Conservation (phyloP, 2,329 filamentous ascomycete species). For the Myotisia sp. region DNA sequence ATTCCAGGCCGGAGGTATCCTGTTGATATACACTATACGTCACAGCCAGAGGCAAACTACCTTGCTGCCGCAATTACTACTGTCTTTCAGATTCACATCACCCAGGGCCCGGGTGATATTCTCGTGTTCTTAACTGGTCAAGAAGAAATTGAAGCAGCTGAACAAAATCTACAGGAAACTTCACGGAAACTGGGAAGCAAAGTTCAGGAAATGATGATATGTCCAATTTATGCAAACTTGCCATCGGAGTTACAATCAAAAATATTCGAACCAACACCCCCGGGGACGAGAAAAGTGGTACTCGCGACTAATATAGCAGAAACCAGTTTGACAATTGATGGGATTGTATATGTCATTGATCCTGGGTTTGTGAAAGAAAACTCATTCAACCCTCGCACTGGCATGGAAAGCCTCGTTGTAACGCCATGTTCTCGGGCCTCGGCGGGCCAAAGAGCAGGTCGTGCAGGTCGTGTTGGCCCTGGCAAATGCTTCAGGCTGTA, state of each 20-base stretch:
- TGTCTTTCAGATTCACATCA: slow-evolving; percentile 86
- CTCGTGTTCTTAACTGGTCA: slow-evolving; percentile 90
- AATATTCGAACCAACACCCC: slow-evolving; percentile 87
- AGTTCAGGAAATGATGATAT: slow-evolving; percentile 74
- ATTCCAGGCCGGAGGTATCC: slow-evolving; percentile 80
- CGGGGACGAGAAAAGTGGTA: slow-evolving; percentile 75
- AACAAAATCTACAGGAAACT: slow-evolving; percentile 72
- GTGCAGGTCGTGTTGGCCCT: slow-evolving; percentile 79
- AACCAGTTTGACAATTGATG: slow-evolving; percentile 88
- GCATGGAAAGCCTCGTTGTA: slow-evolving; percentile 83
- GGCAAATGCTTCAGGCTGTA: slow-evolving; percentile 91
- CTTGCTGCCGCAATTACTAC: slow-evolving; percentile 82
- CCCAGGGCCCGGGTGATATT: slow-evolving; percentile 73
- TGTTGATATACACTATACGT: slow-evolving; percentile 82
- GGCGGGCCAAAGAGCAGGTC: slow-evolving; percentile 81
- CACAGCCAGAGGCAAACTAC: slow-evolving; percentile 86
- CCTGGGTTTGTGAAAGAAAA: slow-evolving; percentile 93
- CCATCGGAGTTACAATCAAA: slow-evolving; percentile 81
- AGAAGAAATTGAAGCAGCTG: slow-evolving; percentile 85
- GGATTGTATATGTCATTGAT: slow-evolving; percentile 91
- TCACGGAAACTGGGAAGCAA: slow-evolving; percentile 72
- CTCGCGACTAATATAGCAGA: slow-evolving; percentile 95
- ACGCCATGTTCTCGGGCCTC: slow-evolving; percentile 84
- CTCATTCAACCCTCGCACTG: slow-evolving; percentile 76
- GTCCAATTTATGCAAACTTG: slow-evolving; percentile 87